phyloP scores from a whole-genome alignment of 2,329 filamentous ascomycete genomes.

The Orbilia javanica region DNA sequence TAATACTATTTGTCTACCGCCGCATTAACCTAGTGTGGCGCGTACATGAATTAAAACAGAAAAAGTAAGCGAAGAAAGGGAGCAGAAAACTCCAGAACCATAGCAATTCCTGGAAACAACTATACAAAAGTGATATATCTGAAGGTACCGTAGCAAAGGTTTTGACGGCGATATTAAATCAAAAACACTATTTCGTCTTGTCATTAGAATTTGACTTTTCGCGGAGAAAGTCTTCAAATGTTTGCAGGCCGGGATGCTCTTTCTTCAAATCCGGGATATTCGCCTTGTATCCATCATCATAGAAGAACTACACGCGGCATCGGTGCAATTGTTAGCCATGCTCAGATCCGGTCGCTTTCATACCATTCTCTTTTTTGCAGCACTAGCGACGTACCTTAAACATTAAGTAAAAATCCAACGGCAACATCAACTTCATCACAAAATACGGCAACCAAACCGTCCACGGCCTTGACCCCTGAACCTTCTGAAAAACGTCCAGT shows the following conservation, averaged over 20 bases:
- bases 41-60: too few relatives aligned
- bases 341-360: too few relatives aligned
- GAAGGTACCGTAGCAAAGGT: too few relatives aligned
- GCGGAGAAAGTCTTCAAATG: conserved; percentile 65
- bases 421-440: conserved; percentile 61
- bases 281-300: conserved; percentile 65
- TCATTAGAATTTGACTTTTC: conserved; percentile 59
- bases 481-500: conserved; percentile 62
- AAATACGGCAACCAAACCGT: conserved; percentile 40
- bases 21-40: too few relatives aligned
- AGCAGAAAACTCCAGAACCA: background rate
- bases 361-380: too few relatives aligned
- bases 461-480: conserved; percentile 46
- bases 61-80: too few relatives aligned
- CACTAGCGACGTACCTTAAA: conserved; percentile 32
- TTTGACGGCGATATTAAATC: background rate
- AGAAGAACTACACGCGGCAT: conserved; percentile 63
- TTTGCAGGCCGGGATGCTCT: conserved; percentile 63
- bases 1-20: background rate
- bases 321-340: too few relatives aligned
- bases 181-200: conserved; percentile 29
- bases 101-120: background rate
- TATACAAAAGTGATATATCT: background rate
- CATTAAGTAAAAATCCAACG: conserved; percentile 61
- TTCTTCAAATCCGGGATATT: conserved; percentile 64